These are phyloP conservation scores for Gardenia jasminoides DNA, from an alignment of 257 asterid genomes.

Conservation along the genomic window DNA sequence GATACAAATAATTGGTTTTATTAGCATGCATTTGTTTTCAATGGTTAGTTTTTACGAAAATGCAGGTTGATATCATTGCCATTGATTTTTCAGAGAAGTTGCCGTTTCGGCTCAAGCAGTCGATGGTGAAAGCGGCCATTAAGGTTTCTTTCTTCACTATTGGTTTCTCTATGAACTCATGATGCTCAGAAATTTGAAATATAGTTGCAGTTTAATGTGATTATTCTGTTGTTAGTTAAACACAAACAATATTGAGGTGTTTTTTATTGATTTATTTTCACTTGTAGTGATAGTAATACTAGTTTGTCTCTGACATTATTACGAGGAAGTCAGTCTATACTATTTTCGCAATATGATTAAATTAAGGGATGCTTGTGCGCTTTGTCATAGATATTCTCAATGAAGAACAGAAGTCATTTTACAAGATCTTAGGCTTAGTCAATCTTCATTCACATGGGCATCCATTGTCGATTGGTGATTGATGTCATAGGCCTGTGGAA, in stretches of 20 bases:
- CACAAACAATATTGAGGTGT: too few species aligned
- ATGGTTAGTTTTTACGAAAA: neutral
- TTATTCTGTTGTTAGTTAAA: neutral
- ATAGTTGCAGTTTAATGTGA: neutral
- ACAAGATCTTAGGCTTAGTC: neutral
- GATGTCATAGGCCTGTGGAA: neutral
- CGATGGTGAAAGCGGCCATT: slow-evolving; percentile 74
- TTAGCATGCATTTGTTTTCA: neutral
- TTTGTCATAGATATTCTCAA: neutral
- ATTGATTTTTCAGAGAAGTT: slow-evolving; percentile 78
- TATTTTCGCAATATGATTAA: neutral
- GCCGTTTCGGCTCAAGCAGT: slow-evolving; percentile 81
- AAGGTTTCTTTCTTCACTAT: slow-evolving; percentile 47
- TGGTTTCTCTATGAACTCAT: neutral
- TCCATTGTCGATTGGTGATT: neutral
- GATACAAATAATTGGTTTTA: neutral
- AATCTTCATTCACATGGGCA: too few species aligned
- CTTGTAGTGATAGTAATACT: neutral
- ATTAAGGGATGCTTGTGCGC: too few species aligned
- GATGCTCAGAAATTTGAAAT: neutral
- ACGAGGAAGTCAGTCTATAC: neutral
- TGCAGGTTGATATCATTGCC: slow-evolving; percentile 77
- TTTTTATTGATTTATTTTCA: neutral
- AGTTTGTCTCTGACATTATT: too few species aligned
- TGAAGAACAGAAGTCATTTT: neutral